Conservation (phyloP, 2,329 filamentous ascomycete genomes). For the Claviceps cyperi region DNA sequence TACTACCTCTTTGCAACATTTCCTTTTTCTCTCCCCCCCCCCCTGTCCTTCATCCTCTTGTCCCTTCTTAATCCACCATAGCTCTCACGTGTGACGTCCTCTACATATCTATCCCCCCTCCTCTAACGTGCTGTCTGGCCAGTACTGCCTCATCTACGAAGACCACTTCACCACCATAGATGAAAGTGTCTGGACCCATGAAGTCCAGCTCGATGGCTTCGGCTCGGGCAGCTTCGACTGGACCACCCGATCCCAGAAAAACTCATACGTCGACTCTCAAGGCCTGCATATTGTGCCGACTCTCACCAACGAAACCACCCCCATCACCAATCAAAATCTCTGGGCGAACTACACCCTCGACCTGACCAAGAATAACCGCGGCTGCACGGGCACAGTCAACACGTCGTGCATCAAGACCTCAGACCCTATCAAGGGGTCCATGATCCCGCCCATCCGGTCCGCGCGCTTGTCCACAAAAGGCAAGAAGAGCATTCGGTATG, state of each 20-base stretch:
- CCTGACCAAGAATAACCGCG: slow-evolving; percentile 22
- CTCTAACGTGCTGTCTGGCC: background rate
- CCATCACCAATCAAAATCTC: slow-evolving; percentile 24
- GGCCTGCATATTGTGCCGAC: slow-evolving; percentile 43
- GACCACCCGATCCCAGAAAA: slow-evolving; percentile 33
- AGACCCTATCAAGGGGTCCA: slow-evolving; percentile 27
- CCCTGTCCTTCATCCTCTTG: background rate
- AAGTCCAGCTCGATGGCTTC: slow-evolving; percentile 29
- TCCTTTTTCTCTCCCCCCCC: background rate
- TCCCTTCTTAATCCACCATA: too few species aligned
- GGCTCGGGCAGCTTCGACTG: slow-evolving; percentile 39
- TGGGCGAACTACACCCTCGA: slow-evolving; percentile 28
- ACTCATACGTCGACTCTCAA: slow-evolving; percentile 31
- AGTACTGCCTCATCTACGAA: slow-evolving; percentile 36
- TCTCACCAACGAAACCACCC: slow-evolving; percentile 27
- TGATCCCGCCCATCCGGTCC: slow-evolving; percentile 35
- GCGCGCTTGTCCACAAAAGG: slow-evolving; percentile 28
- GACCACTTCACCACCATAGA: slow-evolving; percentile 34
- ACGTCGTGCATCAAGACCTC: slow-evolving; percentile 24
- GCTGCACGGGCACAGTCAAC: slow-evolving; percentile 25
- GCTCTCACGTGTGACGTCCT: too few species aligned
- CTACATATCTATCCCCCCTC: too few species aligned
- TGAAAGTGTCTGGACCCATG: slow-evolving; percentile 31
- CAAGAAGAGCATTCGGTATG: slow-evolving; percentile 10
- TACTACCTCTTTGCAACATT: too few species aligned